These are phyloP conservation scores for Begonia fuchsioides DNA, from an alignment of 306 rosid genomes.

Conservation along the genomic window DNA sequence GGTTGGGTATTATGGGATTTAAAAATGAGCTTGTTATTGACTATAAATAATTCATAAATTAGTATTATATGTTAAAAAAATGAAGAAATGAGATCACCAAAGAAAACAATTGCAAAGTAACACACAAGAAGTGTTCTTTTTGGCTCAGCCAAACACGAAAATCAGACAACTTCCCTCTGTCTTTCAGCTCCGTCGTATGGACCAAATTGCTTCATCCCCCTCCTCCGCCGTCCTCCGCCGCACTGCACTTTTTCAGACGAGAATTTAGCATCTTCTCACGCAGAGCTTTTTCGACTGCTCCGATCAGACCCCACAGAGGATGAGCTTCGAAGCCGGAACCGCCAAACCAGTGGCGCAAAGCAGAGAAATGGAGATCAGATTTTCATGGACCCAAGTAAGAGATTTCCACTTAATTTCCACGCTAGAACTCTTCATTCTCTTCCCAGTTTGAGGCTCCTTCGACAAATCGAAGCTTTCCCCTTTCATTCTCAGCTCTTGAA, in stretches of 20 bases:
- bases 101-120: too few relatives aligned
- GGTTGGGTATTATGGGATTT: too few relatives aligned
- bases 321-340: constrained; percentile 49
- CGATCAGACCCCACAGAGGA: constrained; percentile 37
- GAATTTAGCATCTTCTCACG: too few relatives aligned
- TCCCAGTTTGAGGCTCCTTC: constrained; percentile 39
- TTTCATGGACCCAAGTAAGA: constrained; percentile 29
- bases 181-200: constrained; percentile 8
- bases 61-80: too few relatives aligned
- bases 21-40: too few relatives aligned
- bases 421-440: constrained; percentile 85
- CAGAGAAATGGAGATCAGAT: constrained; percentile 37
- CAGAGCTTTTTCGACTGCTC: background rate
- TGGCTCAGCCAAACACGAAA: too few relatives aligned
- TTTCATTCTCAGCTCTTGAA: constrained; percentile 81
- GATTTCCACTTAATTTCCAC: constrained; percentile 82
- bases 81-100: too few relatives aligned
- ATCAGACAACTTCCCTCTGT: background rate
- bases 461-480: constrained; percentile 77
- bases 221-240: too few relatives aligned
- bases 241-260: too few relatives aligned
- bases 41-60: too few relatives aligned
- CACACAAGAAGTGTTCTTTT: too few relatives aligned
- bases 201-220: constrained; percentile 56
- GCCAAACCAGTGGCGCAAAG: constrained; percentile 47